Percentiles rank a stretch among this genome's conserved stretches.
phyloP scores from a whole-genome alignment of 257 asterid species.

The Gentiana macrophylla region DNA sequence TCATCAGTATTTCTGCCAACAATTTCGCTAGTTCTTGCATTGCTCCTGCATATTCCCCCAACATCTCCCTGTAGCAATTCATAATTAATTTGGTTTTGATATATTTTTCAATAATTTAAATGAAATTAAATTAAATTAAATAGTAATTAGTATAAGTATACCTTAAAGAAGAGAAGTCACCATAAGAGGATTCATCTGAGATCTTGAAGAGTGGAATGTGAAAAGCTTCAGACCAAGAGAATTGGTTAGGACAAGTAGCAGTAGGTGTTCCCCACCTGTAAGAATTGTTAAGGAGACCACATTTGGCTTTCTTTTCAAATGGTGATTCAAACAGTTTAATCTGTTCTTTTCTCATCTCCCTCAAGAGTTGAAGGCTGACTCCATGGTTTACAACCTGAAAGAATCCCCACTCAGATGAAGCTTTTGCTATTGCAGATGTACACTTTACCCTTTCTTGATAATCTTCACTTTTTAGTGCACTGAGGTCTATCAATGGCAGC shows the following conservation, averaged over 20 bases:
- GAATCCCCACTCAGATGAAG: conserved; percentile 72
- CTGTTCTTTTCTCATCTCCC: conserved; percentile 41
- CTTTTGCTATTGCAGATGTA: conserved; percentile 21
- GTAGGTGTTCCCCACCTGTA: conserved; percentile 64
- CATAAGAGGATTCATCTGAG: conserved; percentile 35
- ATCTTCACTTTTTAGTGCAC: conserved; percentile 15
- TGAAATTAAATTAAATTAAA: too few relatives aligned
- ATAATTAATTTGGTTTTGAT: not conserved
- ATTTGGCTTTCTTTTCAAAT: conserved; percentile 33
- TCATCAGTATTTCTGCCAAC: conserved; percentile 35
- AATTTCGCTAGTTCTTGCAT: conserved; percentile 50
- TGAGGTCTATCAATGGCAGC: conserved; percentile 38
- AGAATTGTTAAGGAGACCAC: conserved; percentile 44
- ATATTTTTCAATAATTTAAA: not conserved
- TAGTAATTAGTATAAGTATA: conserved; percentile 1
- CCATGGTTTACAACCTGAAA: conserved; percentile 84
- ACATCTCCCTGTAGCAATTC: conserved; percentile 35
- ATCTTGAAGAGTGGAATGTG: conserved; percentile 50
- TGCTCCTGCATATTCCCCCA: conserved; percentile 47
- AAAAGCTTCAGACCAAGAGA: conserved; percentile 74
- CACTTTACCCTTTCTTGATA: conserved; percentile 20
- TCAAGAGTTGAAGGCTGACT: conserved; percentile 35
- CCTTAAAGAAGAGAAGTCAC: conserved; percentile 51
- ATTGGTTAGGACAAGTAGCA: conserved; percentile 36
- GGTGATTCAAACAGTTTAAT: conserved; percentile 33